Base-by-base conservation (phyloP, 2,329 filamentous ascomycete genomes). In the Hymenoscyphus albidus region DNA sequence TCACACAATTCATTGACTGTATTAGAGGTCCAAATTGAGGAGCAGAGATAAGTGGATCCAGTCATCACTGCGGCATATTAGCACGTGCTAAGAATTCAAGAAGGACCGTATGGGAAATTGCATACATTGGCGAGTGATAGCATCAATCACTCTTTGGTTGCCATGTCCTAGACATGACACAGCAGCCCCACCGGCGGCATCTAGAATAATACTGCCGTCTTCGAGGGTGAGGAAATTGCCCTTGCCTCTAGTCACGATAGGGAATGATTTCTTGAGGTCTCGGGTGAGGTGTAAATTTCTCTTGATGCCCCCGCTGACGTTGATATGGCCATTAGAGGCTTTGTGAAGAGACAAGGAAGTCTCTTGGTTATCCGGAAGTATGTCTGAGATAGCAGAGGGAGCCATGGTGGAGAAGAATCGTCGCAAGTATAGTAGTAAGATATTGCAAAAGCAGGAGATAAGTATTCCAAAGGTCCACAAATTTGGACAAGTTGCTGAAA, bases 111-210 rank as follows among this genome's bases (percentile, higher is more conserved):
- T 18, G 13, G 22, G 44, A 51, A 70, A 76, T 58, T 82, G 79
- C 68, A 89, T 54, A 54, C 48, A 78, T 70, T 92, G 89, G 13
- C 80, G 71, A 4, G 78, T 75, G 51, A 92, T 81, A 0, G 88
- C 89, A 2, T 82, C 77, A 13, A 80, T 79, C 13, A 93, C 84
- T 58, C 87, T 80, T 54, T 80, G 72, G 61, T 88, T 82, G 38
- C 85, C 86, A 70, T 92, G 87, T 6, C 91, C 91, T 10, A 94
- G 78, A 72, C 87, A 88, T 10, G 86, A 82, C 3, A 93, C 90
- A 27, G 88, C 89, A 2, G 91, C 88, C 22, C 91, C 91, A 35
- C 88, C 85, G 22, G 88, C 90, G 1, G 86, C 88, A 74, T 95
- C 91, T 14, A 93, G 82, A 55, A 95, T 83, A 40, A 77, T 79